Evolutionary conservation across 140 eudicot species (phyloP), one percentile per base, ranked within the genome.

Genomic region (Bidens hawaiensis): DNA sequence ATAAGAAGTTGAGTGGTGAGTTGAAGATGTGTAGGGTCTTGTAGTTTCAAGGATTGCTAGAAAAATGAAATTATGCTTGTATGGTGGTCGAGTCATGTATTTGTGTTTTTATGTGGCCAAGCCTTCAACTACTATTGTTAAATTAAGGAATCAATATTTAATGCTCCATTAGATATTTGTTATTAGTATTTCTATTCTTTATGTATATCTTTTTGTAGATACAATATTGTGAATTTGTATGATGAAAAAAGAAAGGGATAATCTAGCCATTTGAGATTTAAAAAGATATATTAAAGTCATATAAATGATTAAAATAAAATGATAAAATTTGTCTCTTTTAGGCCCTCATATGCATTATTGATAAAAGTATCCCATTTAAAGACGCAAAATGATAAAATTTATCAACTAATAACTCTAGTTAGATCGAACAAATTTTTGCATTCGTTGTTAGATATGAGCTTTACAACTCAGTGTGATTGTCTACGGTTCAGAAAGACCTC

Each of bases 11-110:
- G 58, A 59, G 55, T 67, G 71, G 71, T 51, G 52, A 49, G n/a
- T 21, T 58, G 71, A 58, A 74, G 43, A 63, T 28, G 65, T 24
- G 74, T 65, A 58, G 78, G 68, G 73, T 65, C 78, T 66, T 43
- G 19, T 48, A n/a, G 15, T 54, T 55, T 73, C 72, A 73, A 64
- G 57, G 47, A 31, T 21, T 73, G 15, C 43, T 64, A 23, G 14
- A 57, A 24, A 46, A 71, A 24, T 26, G 42, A 38, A 43, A 59
- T 59, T 64, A 38, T 67, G 27, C 62, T 67, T 67, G 59, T 67
- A 67, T 60, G 64, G 64, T 74, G 63, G 49, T 66, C 24, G 64
- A 74, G 71, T 59, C 64, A 59, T 59, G 74, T 66, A 38, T 50
- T 25, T 49, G 60, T 66, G 52, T 59, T 65, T 30, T 30, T 52